Evolutionary conservation across 2,329 filamentous ascomycete species (phyloP), one percentile per base, ranked within the genome.

Genomic region (Daldinia sp.): DNA sequence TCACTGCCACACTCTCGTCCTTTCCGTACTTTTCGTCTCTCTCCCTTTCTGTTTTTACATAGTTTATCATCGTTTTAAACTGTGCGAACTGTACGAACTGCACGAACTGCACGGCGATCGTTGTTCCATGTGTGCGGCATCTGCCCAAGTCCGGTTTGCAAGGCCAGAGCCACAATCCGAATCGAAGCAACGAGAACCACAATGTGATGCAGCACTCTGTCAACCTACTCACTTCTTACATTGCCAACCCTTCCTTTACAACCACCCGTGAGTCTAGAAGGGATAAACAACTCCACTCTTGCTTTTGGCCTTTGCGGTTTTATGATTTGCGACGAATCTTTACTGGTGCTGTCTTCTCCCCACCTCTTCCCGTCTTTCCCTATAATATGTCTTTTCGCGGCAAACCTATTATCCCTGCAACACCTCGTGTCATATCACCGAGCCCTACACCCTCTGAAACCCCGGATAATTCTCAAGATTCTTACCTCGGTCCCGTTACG

Each of bases 391-490:
- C 85, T 58, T 74, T 81, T 63, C 81, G 80, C 60, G 76, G 78
- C 53, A 81, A 85, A 63, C 77, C 77, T 67, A 80, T 82, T 70
- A 82, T 95, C 60, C 93, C 94, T 59, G 85, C 85, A 59, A 95
- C 90, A 58, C 93, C 93, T 72, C 90, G 93, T 73, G 91, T 97
- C 70, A 96, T 95, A 70, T 96, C 93, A 10, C 93, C 94, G 37
- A 95, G 93, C 57, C 93, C 94, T 37, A 90, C 90, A 1, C 87
- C 87, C 1, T 89, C 87, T 19, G 87, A 89, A 59, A 76, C 75
- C 29, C 82, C 82, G 65, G 77, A 74, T 19, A 78, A 79, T 39
- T 83, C 82, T 68, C 84, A 89, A 74, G 84, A 84, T 64, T 89
- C 70, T 34, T 86, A 96, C 77, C 87, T 87, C 68, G 90, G 88